Base-by-base conservation (phyloP, 1,284 basidiomycete species). In the Vanrija sp. region DNA sequence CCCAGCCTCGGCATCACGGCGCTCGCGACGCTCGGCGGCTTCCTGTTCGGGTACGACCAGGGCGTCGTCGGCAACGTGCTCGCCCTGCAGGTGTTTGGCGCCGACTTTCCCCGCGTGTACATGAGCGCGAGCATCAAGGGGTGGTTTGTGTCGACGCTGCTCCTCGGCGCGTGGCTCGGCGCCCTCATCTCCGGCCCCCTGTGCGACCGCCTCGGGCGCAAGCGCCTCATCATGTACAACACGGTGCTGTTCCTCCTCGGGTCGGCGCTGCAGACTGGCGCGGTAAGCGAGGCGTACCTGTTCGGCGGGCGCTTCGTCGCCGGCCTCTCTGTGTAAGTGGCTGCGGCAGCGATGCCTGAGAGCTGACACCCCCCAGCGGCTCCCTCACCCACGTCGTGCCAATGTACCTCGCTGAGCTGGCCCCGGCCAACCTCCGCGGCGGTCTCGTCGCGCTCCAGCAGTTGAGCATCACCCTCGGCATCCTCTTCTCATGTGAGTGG, bases 391-490 rank as follows among this genome's bases (percentile, higher is more conserved):
- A 47, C 19, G 20, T 48, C 23, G 65, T 72, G 14, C 75, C 75
- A 43, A 51, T 71, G 23, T 71, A 68, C 56, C 67, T 72, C 44
- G 61, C 72, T 14, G 68, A 70, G 38, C 47, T 88, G 47, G 82
- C 85, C 1, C 86, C 86, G 22, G 84, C 86, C 3, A 85, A 87
- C 73, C 84, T 89, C 16, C 82, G 87, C 53, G 87, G 86, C 7
- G 83, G 83, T 68, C 77, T 89, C 44, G 86, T 88, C 39, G 85
- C 85, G 5, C 79, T 89, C 16, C 86, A 88, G 68, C 87, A 88
- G 66, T 78, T 87, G 14, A 82, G 84, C 4, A 87, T 87, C 65
- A 84, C 84, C 1, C 84, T 86, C 56, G 85, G 85, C 8, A 86
- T 81, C 62, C 22, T 84, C 83, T 23, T 87, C 85, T n/a, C 37